Conservation (phyloP, 108 stramenopile genomes). For the Nitzschia putrida region DNA sequence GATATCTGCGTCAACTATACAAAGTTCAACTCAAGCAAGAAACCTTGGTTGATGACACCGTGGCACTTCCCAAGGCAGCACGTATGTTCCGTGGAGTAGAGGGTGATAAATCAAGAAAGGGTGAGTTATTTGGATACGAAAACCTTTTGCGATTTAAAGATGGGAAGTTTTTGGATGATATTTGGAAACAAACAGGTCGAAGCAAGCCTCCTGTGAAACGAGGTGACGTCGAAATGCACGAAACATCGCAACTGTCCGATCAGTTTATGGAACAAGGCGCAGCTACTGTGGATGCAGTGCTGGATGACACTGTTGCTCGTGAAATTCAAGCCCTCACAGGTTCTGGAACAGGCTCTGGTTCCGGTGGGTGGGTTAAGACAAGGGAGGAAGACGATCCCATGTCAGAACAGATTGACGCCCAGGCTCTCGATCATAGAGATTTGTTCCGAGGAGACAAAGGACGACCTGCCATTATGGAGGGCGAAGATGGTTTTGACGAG, state of each 20-base stretch:
- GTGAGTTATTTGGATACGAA: slow-evolving; percentile 86
- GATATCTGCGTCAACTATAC: slow-evolving; percentile 92
- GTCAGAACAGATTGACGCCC: background rate
- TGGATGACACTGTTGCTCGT: background rate
- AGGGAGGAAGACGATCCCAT: background rate
- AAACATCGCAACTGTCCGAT: slow-evolving; percentile 37
- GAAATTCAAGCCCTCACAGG: background rate
- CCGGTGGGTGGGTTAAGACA: background rate
- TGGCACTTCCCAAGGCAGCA: slow-evolving; percentile 29
- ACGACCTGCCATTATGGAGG: slow-evolving; percentile 49
- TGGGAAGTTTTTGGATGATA: slow-evolving; percentile 69
- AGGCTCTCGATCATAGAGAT: slow-evolving; percentile 58
- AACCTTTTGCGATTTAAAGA: slow-evolving; percentile 81
- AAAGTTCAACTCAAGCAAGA: slow-evolving; percentile 89
- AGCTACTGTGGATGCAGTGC: slow-evolving; percentile 12
- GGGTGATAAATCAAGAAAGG: slow-evolving; percentile 67
- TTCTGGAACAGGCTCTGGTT: slow-evolving; percentile 5
- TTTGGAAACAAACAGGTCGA: slow-evolving; percentile 45
- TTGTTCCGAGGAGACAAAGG: slow-evolving; percentile 56
- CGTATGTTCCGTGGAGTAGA: slow-evolving; percentile 68
- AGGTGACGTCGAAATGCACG: slow-evolving; percentile 41
- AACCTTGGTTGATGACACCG: slow-evolving; percentile 41
- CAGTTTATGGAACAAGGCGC: slow-evolving; percentile 17
- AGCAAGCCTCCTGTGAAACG: slow-evolving; percentile 25
- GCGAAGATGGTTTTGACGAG: slow-evolving; percentile 73